Evolutionary conservation across 495 filamentous ascomycete species (phyloP), one percentile per base, ranked within the genome.

Genomic region (Podospora pseudopauciseta): DNA sequence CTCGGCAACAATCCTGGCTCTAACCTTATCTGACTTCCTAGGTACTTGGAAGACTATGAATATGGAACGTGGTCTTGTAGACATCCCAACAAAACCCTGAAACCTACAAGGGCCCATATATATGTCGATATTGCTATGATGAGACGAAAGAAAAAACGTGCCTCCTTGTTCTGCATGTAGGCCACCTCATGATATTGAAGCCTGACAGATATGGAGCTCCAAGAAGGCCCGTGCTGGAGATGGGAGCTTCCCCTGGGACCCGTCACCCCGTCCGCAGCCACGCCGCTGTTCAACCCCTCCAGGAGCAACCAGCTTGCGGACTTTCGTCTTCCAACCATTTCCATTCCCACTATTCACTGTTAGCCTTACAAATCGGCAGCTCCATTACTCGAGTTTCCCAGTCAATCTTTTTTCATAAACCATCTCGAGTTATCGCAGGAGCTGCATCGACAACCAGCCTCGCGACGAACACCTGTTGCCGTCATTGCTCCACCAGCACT

Each of bases 261-360:
- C 63, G 19, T 23, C 60, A 15, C 30, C 56, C 55, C 32, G 16
- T 49, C 39, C 39, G 15, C 3, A 11, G 39, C 39, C 39, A 49
- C 39, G 39, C 60, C 11, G 19, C 44, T 23, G 23, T 60, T 34
- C 53, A 26, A 23, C 62, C 65, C 65, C 61, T 63, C 60, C 65
- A 57, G 61, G 53, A 53, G 57, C 59, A 34, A 34, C 64, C 6
- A n/a, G 44, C 63, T 57, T 64, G 19, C 20, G 27, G 59, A 39
- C 32, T 30, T 65, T 53, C 19, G 72, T 62, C 73, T 74, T 74
- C 73, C 62, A 73, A 64, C 30, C 26, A 63, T 60, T 75, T 75
- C 73, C 60, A 59, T 69, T 55, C 49, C 60, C 61, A 64, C 63
- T 49, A 55, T 63, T 27, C n/a, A n/a, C 30, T 49, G 7, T 28